Percentiles rank a stretch among this genome's conserved stretches.
Evolutionary conservation across 148 eudicot genomes (phyloP).

Genomic region (Suaeda aralocaspica): DNA sequence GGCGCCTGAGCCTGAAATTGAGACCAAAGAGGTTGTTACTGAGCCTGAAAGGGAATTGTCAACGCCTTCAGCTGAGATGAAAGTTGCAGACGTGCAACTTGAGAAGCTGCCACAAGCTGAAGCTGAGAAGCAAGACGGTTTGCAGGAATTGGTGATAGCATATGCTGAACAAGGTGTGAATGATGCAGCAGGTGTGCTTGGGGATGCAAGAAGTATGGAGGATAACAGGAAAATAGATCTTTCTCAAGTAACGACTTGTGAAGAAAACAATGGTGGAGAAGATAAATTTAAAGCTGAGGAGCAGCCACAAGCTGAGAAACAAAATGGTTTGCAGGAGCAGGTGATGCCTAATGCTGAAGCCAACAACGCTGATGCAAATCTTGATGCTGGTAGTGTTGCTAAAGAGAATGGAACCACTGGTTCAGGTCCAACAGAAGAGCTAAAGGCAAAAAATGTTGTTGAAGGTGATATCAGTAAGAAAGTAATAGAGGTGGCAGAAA

Average conservation of each 20-base stretch:
- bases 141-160: slow-evolving; percentile 10
- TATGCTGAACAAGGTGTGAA: slow-evolving; percentile 23
- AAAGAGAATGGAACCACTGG: slow-evolving; percentile 21
- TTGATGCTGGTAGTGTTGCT: slow-evolving; percentile 20
- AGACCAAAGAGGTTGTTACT: too few species aligned
- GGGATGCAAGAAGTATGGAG: too few species aligned
- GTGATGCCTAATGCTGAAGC: slow-evolving; percentile 27
- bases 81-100: background rate
- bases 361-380: slow-evolving; percentile 24
- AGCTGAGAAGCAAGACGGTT: slow-evolving; percentile 12
- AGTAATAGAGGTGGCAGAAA: slow-evolving; percentile 28
- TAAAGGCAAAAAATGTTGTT: slow-evolving; percentile 22
- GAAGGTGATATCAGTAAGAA: slow-evolving; percentile 27
- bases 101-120: slow-evolving; percentile 4
- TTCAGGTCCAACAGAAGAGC: slow-evolving; percentile 19
- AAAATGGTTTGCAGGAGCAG: slow-evolving; percentile 22
- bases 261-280: slow-evolving; percentile 20
- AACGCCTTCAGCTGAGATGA: too few species aligned
- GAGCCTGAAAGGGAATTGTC: too few species aligned
- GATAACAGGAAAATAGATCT: too few species aligned
- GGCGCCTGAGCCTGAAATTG: too few species aligned
- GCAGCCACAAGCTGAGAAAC: slow-evolving; percentile 26
- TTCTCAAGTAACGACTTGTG: slow-evolving; percentile 18
- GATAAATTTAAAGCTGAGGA: slow-evolving; percentile 21
- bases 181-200: slow-evolving; percentile 26